phyloP scores from a whole-genome alignment of 805 yeast genomes.

The Candida boidinii region DNA sequence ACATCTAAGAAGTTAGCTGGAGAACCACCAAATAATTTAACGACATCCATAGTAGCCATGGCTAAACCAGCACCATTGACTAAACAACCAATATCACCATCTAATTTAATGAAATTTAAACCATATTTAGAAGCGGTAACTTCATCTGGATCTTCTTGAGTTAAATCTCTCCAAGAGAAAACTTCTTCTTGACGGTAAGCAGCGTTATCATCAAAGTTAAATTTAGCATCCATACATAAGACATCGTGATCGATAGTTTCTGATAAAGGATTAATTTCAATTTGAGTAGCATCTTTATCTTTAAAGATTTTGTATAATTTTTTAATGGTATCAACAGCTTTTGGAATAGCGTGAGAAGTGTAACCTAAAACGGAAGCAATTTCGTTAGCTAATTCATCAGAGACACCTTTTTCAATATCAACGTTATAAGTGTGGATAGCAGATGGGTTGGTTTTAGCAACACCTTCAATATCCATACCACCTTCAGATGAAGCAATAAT shows the following conservation, averaged over 20 bases:
- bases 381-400: conserved; percentile 63
- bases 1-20: conserved; percentile 99
- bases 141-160: conserved; percentile 98
- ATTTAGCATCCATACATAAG: conserved; percentile 98
- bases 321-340: conserved; percentile 82
- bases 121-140: conserved; percentile 84
- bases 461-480: conserved; percentile 99
- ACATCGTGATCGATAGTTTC: conserved; percentile 88
- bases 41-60: conserved; percentile 99
- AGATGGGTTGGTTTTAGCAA: conserved; percentile 82
- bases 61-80: conserved; percentile 99
- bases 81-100: conserved; percentile 97
- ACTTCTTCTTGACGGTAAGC: conserved; percentile 91
- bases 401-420: conserved; percentile 70
- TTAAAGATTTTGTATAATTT: conserved; percentile 82
- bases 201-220: conserved; percentile 96
- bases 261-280: conserved; percentile 95
- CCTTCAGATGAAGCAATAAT: conserved; percentile 96
- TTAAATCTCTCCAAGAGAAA: conserved; percentile 91
- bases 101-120: conserved; percentile 93
- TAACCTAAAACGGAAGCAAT: conserved; percentile 80
- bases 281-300: conserved; percentile 95
- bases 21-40: conserved; percentile 94
- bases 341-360: conserved; percentile 64
- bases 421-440: conserved; percentile 87